Evolutionary conservation across 345 rosid species (phyloP).

Genomic region (Rhodamnia argentea): DNA sequence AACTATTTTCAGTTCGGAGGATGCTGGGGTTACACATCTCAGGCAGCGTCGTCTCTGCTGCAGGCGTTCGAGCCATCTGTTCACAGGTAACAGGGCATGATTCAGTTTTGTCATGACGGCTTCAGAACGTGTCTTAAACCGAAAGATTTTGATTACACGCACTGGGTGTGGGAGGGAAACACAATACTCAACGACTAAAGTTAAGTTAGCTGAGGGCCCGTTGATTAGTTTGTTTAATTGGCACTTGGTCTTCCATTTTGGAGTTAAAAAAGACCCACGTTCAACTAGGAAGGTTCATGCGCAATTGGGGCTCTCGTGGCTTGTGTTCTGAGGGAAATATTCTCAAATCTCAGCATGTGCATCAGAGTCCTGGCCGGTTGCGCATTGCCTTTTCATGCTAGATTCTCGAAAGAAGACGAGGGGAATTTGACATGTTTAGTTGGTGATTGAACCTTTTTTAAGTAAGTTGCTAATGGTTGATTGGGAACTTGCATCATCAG

Average conservation of each 20-base stretch:
- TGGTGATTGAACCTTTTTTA: not conserved
- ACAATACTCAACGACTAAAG: not conserved
- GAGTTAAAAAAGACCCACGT: not conserved
- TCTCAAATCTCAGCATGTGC: not conserved
- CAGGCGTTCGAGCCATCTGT: slow-evolving; percentile 6
- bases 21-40: slow-evolving; percentile 11
- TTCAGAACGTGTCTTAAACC: not conserved
- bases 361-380: not conserved
- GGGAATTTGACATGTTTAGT: not conserved
- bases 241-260: not conserved
- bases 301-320: not conserved
- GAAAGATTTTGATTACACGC: not conserved
- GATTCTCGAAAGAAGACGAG: not conserved
- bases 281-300: not conserved
- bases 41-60: slow-evolving; percentile 19
- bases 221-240: not conserved
- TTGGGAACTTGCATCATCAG: not conserved
- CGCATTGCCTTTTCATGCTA: not conserved
- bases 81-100: slow-evolving; percentile 10
- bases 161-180: not conserved
- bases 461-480: not conserved
- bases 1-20: slow-evolving; percentile 16
- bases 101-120: not conserved
- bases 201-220: not conserved
- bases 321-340: not conserved